A percentile compares a stretch with the other conserved stretches of the same genome.
Evolutionary conservation across 2,329 filamentous ascomycete genomes (phyloP).

Genomic region (Trichoderma hamatum): DNA sequence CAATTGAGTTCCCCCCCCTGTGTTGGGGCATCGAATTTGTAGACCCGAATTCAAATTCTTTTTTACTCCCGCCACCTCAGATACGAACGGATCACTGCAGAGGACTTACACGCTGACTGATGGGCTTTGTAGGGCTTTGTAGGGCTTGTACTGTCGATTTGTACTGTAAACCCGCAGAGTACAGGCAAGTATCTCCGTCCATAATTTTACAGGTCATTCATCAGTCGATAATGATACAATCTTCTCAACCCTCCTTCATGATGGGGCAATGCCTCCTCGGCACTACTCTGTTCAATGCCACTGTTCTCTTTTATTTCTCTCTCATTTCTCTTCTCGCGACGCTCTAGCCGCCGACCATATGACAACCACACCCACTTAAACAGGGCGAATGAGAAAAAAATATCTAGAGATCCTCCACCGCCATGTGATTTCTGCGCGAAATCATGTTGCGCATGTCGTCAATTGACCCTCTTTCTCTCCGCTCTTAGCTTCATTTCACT

Average conservation of each 20-base stretch:
- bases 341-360: conserved; percentile 18
- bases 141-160: neutral
- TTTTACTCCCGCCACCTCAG: neutral
- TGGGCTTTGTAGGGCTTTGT: too few relatives aligned
- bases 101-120: neutral
- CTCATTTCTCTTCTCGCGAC: conserved; percentile 3
- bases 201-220: neutral
- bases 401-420: neutral
- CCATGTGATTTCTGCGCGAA: conserved; percentile 6
- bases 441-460: conserved; percentile 12
- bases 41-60: neutral
- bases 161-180: neutral
- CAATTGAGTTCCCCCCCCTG: neutral
- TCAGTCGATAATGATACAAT: neutral
- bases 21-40: neutral
- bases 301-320: neutral
- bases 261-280: neutral
- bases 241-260: neutral
- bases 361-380: neutral
- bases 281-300: neutral
- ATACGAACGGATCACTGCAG: neutral
- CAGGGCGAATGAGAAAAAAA: neutral
- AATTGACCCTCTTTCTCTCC: conserved; percentile 23
- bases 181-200: neutral
- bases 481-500: neutral